Base-by-base conservation (phyloP, 176 grass and related monocot genomes). In the Panicum miliaceum region DNA sequence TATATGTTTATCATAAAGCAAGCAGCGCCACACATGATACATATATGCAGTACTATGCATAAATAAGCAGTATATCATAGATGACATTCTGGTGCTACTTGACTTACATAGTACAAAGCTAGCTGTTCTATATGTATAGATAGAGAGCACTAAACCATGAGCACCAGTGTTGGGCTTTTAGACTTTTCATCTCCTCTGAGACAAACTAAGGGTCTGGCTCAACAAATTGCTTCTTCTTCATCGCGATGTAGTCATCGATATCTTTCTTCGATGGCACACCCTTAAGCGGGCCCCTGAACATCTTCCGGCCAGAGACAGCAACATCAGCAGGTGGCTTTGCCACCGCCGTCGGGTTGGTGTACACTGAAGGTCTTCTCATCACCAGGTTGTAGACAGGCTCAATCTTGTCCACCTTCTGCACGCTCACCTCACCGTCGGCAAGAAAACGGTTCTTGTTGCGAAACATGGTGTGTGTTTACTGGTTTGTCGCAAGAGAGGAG, bases 351-450 rank as follows among this genome's bases (percentile, higher is more conserved):
- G 72, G 52, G 7, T 63, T 62, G 2, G 41, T 0, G 26, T 62
- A 71, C 13, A 83, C 53, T 1, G 34, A 20, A 20, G 86, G 86
- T 51, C 73, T 83, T 46, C 54, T 79, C 26, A 84, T 79, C 26
- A 84, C 37, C 26, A 71, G 10, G 1, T 84, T 53, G 75, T 58
- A 27, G 57, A 84, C 75, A 70, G 60, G 18, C 53, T 50, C 37
- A 8, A 88, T 84, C 81, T 46, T 73, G 57, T 73, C 38, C 20
- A 88, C 86, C 75, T 73, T 88, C 3, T 88, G 46, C 8, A 88
- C 58, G 7, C 37, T 66, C 75, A 88, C 83, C 56, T 82, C 72
- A 0, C 64, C 88, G 11, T 82, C 80, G 7, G 64, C 64, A 8
- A 25, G 42, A 14, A 7, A 27, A 54, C 72, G 3, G 25, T 82